A percentile compares a stretch with the other conserved stretches of the same genome.
phyloP scores from a whole-genome alignment of 2,329 filamentous ascomycete genomes.

The Fusarium acutatum region DNA sequence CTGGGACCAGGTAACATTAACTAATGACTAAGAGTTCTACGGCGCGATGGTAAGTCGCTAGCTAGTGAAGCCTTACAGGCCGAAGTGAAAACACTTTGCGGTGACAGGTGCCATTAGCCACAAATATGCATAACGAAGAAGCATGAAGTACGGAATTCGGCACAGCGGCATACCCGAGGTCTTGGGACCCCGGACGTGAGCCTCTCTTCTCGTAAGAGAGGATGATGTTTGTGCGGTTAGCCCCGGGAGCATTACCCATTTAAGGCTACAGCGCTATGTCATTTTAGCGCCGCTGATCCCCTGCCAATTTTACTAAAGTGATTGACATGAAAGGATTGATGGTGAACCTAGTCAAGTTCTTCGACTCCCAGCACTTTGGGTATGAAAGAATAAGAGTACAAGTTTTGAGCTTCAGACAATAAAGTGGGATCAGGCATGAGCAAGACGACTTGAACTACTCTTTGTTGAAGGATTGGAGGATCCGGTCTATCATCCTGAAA shows the following conservation, averaged over 20 bases:
- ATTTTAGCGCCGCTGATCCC: not conserved
- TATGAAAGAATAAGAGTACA: not conserved
- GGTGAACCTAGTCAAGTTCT: not conserved
- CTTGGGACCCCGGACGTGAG: no score
- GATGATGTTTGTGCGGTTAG: not conserved
- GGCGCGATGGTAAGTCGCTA: not conserved
- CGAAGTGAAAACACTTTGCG: not conserved
- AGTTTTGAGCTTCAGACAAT: fast-evolving
- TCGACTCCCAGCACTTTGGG: no score
- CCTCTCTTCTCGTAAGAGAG: not conserved
- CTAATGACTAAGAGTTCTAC: no score
- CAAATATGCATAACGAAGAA: not conserved
- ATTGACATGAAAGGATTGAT: no score
- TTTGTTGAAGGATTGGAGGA: fast-evolving
- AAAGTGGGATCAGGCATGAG: not conserved
- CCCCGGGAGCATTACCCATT: not conserved
- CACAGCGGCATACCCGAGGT: not conserved
- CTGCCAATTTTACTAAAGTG: not conserved
- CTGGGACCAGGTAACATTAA: fast-evolving
- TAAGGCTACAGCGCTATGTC: not conserved
- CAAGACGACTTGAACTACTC: not conserved
- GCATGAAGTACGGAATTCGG: not conserved
- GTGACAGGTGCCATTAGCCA: not conserved
- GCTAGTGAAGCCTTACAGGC: not conserved
- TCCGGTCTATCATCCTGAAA: not conserved